phyloP scores from a whole-genome alignment of 1,284 basidiomycete genomes.

The Microbotryomycetes sp. region DNA sequence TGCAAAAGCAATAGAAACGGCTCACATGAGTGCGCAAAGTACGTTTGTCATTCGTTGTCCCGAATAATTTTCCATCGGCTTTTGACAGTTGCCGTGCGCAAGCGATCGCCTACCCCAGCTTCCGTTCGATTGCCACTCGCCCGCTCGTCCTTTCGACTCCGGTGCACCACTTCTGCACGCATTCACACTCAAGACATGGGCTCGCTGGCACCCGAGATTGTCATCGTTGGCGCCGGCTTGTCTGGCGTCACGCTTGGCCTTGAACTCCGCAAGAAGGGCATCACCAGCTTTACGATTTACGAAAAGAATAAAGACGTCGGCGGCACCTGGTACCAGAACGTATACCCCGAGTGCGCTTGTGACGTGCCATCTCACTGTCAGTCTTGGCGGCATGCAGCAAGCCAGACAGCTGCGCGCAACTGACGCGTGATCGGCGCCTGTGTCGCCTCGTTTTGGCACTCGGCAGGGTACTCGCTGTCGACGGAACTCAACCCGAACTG shows the following conservation, averaged over 20 bases:
- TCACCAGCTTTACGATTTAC: background rate
- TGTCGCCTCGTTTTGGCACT: background rate
- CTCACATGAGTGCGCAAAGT: no score
- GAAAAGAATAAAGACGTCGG: constrained; percentile 11
- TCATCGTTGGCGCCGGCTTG: background rate
- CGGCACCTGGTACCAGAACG: constrained; percentile 22
- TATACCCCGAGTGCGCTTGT: constrained; percentile 1
- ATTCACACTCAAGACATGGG: background rate
- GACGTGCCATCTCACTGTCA: constrained; percentile 17
- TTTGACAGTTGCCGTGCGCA: no score
- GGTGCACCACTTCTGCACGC: background rate
- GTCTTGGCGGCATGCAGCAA: background rate
- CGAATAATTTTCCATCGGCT: no score
- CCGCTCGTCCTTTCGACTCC: background rate
- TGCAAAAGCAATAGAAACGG: no score
- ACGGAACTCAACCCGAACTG: constrained; percentile 52
- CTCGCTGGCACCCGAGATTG: background rate
- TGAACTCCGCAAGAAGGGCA: constrained; percentile 17
- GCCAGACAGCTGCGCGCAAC: background rate
- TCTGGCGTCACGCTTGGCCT: constrained; percentile 17
- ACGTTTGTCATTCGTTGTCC: no score
- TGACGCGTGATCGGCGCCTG: background rate
- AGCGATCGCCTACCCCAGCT: no score
- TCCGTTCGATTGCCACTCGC: background rate
- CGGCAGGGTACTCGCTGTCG: constrained; percentile 51